These are phyloP conservation scores for Globisporangium okanoganense DNA, from an alignment of 352 stramenopile species.

Conservation along the genomic window DNA sequence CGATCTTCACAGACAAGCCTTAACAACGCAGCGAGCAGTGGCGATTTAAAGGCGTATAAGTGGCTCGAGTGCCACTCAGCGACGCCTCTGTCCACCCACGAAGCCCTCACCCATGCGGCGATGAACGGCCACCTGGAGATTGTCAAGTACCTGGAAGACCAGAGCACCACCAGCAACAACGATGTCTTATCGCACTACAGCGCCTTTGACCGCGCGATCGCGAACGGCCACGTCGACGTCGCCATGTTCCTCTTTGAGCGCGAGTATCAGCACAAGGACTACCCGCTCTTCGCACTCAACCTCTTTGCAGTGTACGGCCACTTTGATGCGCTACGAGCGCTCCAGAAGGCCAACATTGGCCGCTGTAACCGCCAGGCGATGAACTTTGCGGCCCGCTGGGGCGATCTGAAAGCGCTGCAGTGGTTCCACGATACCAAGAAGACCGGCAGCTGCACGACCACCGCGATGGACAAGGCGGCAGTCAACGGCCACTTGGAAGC, in stretches of 20 bases:
- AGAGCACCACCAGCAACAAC: neutral
- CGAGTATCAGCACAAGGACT: slow-evolving; percentile 3
- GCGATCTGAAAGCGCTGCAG: neutral
- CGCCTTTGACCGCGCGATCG: neutral
- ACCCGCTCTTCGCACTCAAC: slow-evolving; percentile 2
- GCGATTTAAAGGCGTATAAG: neutral
- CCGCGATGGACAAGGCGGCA: neutral
- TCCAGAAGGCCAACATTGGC: neutral
- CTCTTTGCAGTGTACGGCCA: neutral
- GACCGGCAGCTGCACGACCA: neutral
- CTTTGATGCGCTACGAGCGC: neutral
- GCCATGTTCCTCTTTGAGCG: neutral
- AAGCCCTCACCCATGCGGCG: neutral
- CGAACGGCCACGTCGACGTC: slow-evolving; percentile 1
- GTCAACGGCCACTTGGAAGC: neutral
- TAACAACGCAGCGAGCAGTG: neutral
- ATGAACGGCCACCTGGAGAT: neutral
- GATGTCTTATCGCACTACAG: neutral
- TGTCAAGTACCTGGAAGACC: neutral
- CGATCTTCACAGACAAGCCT: neutral
- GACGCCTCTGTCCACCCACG: neutral
- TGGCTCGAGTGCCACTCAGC: neutral
- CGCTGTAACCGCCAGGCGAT: neutral
- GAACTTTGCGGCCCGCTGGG: neutral
- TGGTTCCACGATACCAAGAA: neutral